Percentiles rank a stretch among this genome's conserved stretches.
Conservation (phyloP, 2,329 filamentous ascomycete genomes). For the Pseudocercospora pini-densiflorae region DNA sequence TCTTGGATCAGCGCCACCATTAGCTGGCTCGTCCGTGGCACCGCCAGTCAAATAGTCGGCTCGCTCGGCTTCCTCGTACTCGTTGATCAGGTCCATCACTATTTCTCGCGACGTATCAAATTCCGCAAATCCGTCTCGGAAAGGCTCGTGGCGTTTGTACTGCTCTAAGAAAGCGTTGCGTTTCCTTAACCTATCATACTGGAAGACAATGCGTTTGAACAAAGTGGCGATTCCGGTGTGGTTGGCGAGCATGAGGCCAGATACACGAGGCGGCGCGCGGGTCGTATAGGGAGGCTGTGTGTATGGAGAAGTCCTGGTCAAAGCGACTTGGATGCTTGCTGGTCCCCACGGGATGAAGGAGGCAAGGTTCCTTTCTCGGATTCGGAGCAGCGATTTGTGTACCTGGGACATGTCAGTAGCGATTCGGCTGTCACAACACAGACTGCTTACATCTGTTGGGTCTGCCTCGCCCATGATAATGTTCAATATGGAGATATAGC, state of each 20-base stretch:
- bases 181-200: slow-evolving; percentile 94
- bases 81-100: slow-evolving; percentile 84
- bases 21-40: slow-evolving; percentile 32
- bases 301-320: slow-evolving; percentile 96
- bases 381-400: slow-evolving; percentile 95
- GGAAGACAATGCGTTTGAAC: slow-evolving; percentile 90
- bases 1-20: slow-evolving; percentile 39
- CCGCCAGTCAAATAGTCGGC: slow-evolving; percentile 79
- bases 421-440: not conserved
- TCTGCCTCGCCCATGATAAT: slow-evolving; percentile 99
- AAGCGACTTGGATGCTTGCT: slow-evolving; percentile 93
- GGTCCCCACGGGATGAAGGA: slow-evolving; percentile 99
- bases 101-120: slow-evolving; percentile 95
- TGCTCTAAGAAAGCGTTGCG: slow-evolving; percentile 95
- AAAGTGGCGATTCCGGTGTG: slow-evolving; percentile 97
- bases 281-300: slow-evolving; percentile 92
- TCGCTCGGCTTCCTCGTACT: slow-evolving; percentile 95
- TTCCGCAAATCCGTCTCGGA: slow-evolving; percentile 87
- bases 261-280: slow-evolving; percentile 85
- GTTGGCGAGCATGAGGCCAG: slow-evolving; percentile 95
- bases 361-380: slow-evolving; percentile 89
- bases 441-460: slow-evolving; percentile 74
- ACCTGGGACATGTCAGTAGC: slow-evolving; percentile 53
- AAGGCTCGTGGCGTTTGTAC: slow-evolving; percentile 95
- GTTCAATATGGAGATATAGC: slow-evolving; percentile 98